Base-by-base conservation (phyloP, 192 early-diverging fungal genomes). In the Entomortierella parvispora region DNA sequence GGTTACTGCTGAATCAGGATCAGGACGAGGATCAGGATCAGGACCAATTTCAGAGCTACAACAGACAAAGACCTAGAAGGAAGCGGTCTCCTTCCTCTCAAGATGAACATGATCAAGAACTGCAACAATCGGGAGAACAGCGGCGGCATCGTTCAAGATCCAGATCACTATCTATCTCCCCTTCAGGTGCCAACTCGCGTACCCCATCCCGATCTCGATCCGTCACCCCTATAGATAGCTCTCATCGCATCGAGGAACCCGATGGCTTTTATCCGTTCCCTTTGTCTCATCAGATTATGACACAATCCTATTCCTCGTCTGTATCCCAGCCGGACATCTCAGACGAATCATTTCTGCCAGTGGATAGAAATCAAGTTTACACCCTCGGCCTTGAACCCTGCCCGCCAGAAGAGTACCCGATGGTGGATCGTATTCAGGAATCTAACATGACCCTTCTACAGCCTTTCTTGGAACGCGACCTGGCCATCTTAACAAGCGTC, bases 171-270 rank as follows among this genome's bases (percentile, higher is more conserved):
- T 45, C 63, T 31, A 9, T 23, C 26, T 65, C 64, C 9, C 22
- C n/a, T n/a, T n/a, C 47, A 49, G 47, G 18, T 49, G n/a, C 47
- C 15, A 23, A 48, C n/a, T 63, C 63, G 12, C 25, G 20, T 17
- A 40, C 46, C 0, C 51, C 51, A 25, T 65, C 63, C 14, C 50
- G 63, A 58, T 58, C 58, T 17, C 48, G 58, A 46, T 60, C 72
- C 2, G 33, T 37, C 14, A 76, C 72, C 4, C 72, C 72, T 3
- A 76, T 76, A 15, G 72, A 76, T n/a, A 76, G 72, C 20, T 57
- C 66, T 50, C 65, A 67, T 7, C 43, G 58, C 43, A 12, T 25
- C 5, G 66, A 76, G 43, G 59, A 62, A 15, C 34, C 59, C 2
- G 22, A 46, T 7, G 49, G 23, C 20, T 26, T 54, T 18, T 46